Evolutionary conservation across 2,329 filamentous ascomycete genomes (phyloP).

Genomic region (Cryoendolithus antarcticus): DNA sequence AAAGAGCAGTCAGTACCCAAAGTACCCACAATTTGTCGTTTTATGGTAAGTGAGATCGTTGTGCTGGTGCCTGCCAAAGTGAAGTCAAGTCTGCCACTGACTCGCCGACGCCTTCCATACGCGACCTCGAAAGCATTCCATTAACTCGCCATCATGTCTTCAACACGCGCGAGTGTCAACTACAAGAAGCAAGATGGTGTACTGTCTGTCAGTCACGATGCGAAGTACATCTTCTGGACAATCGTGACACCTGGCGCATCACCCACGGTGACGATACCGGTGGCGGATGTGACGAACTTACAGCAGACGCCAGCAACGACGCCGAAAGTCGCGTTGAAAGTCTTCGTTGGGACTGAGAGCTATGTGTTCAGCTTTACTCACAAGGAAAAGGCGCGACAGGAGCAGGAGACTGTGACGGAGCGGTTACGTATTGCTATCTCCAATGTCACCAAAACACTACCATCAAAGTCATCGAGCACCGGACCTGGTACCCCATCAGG

Average conservation of each 20-base stretch:
- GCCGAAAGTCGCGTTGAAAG: constrained; percentile 85
- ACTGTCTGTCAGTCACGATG: constrained; percentile 61
- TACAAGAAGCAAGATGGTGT: constrained; percentile 97
- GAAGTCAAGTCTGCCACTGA: too few relatives aligned
- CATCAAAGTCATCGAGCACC: too few relatives aligned
- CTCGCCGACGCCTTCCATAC: too few relatives aligned
- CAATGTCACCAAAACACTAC: constrained; percentile 8
- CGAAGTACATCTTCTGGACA: constrained; percentile 68
- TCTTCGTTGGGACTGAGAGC: constrained; percentile 65
- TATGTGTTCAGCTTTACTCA: constrained; percentile 89
- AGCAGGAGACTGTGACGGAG: constrained; percentile 78
- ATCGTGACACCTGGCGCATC: constrained; percentile 49
- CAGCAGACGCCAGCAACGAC: constrained; percentile 86
- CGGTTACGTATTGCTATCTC: constrained; percentile 64
- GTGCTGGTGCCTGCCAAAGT: too few relatives aligned
- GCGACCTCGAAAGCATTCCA: too few relatives aligned
- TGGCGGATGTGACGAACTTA: constrained; percentile 76
- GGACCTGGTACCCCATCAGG: constrained; percentile 12
- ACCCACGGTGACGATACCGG: constrained; percentile 54
- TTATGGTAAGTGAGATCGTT: too few relatives aligned
- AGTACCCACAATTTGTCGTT: too few relatives aligned
- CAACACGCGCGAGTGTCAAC: constrained; percentile 48
- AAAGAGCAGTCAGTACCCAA: too few relatives aligned
- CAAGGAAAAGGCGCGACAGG: constrained; percentile 56
- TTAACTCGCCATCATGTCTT: constrained; percentile 10